These are phyloP conservation scores for Nicotiana tabacum DNA, from an alignment of 257 asterid genomes.

Conservation along the genomic window DNA sequence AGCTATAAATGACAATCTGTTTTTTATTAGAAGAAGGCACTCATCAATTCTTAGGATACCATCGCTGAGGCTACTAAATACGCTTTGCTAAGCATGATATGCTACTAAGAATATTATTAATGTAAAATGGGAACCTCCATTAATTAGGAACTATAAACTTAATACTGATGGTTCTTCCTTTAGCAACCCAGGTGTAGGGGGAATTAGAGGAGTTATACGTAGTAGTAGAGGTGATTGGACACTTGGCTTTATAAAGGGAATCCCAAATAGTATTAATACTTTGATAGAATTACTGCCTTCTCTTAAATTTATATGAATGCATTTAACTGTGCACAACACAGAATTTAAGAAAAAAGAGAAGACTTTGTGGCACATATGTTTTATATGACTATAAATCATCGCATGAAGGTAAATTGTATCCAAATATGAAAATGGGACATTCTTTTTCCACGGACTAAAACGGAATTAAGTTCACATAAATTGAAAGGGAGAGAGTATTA, in stretches of 20 bases:
- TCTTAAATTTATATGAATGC: no score
- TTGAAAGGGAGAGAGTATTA: not conserved
- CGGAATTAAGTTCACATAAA: no score
- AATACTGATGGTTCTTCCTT: not conserved
- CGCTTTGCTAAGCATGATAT: not conserved
- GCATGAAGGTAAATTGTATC: no score
- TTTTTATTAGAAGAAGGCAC: not conserved
- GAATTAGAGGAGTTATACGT: not conserved
- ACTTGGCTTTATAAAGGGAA: not conserved
- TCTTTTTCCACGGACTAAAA: no score
- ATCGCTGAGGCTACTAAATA: not conserved
- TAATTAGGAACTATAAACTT: not conserved
- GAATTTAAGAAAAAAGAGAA: no score
- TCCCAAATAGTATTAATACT: not conserved
- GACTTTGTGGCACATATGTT: no score
- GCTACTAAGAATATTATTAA: not conserved
- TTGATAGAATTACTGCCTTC: not conserved
- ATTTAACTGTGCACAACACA: no score
- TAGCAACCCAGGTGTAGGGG: not conserved
- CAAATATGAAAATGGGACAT: no score
- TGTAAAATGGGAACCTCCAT: not conserved
- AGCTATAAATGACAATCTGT: not conserved
- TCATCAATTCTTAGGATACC: not conserved
- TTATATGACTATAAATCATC: no score
- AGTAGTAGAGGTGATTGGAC: not conserved